Conservation (phyloP, 306 rosid species). For the Cercis canadensis region DNA sequence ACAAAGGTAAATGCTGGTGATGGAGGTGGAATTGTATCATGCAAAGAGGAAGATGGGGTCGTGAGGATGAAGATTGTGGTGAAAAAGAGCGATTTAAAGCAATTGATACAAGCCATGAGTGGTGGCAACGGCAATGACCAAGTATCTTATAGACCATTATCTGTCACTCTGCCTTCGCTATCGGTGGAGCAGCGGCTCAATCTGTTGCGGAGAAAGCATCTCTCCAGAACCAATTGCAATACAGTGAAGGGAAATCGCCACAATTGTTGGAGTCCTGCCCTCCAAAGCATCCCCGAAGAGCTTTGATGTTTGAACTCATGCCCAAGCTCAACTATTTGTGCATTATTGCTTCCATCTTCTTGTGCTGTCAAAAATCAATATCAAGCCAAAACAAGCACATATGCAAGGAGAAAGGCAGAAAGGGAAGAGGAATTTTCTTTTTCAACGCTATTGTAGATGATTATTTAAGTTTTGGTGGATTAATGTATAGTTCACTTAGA, state of each 20-base stretch:
- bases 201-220: constrained; percentile 45
- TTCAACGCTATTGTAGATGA: background rate
- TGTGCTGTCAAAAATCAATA: no score
- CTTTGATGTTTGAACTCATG: no score
- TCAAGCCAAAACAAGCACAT: no score
- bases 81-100: constrained; percentile 52
- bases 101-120: constrained; percentile 45
- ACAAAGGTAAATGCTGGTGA: constrained; percentile 25
- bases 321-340: no score
- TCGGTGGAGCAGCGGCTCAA: constrained; percentile 50
- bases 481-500: background rate
- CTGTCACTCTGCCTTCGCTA: background rate
- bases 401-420: no score
- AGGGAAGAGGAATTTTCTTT: no score
- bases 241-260: constrained; percentile 25
- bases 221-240: constrained; percentile 34
- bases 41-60: constrained; percentile 49
- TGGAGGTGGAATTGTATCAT: constrained; percentile 41
- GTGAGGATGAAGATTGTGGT: constrained; percentile 65
- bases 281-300: constrained; percentile 68
- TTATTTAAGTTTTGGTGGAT: background rate
- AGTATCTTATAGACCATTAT: background rate
- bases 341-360: no score
- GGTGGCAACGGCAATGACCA: background rate
- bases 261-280: constrained; percentile 55